A percentile compares a stretch with the other conserved stretches of the same genome.
Conservation (phyloP, 2,329 filamentous ascomycete species). For the Aspergillus sojae region DNA sequence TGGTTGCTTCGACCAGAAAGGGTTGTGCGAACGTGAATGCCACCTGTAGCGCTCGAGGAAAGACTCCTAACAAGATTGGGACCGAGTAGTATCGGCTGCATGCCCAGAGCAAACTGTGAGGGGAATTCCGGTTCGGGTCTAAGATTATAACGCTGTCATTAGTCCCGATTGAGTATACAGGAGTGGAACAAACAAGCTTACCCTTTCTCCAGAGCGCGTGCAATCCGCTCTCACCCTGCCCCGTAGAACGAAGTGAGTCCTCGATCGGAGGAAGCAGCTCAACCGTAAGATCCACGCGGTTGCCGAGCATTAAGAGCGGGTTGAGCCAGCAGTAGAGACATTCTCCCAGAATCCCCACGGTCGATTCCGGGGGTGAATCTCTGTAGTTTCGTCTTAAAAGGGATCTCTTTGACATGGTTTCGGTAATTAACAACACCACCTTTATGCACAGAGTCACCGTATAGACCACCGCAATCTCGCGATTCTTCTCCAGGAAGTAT, state of each 20-base stretch:
- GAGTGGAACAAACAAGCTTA: not conserved
- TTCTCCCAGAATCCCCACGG: not conserved
- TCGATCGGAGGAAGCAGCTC: slow-evolving; percentile 47
- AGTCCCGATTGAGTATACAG: not conserved
- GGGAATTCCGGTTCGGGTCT: not conserved
- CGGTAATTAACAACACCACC: not conserved
- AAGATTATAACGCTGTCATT: not conserved
- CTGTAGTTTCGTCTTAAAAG: not conserved
- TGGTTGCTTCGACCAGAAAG: slow-evolving; percentile 40
- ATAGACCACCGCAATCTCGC: not conserved
- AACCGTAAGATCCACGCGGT: slow-evolving; percentile 35
- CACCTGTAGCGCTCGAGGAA: not conserved
- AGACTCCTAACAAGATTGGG: not conserved
- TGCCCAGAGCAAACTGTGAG: not conserved
- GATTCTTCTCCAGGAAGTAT: not conserved
- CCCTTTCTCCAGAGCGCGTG: not conserved
- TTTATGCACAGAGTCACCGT: not conserved
- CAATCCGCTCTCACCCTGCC: not conserved
- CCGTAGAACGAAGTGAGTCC: slow-evolving; percentile 18
- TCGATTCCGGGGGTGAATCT: not conserved
- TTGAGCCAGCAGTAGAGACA: slow-evolving; percentile 33
- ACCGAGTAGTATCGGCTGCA: not conserved
- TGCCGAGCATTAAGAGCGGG: slow-evolving; percentile 31
- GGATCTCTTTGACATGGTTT: not conserved
- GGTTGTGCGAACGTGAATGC: slow-evolving; percentile 52